Base-by-base conservation (phyloP, 805 yeast species). In the Metschnikowia noctiluminum region DNA sequence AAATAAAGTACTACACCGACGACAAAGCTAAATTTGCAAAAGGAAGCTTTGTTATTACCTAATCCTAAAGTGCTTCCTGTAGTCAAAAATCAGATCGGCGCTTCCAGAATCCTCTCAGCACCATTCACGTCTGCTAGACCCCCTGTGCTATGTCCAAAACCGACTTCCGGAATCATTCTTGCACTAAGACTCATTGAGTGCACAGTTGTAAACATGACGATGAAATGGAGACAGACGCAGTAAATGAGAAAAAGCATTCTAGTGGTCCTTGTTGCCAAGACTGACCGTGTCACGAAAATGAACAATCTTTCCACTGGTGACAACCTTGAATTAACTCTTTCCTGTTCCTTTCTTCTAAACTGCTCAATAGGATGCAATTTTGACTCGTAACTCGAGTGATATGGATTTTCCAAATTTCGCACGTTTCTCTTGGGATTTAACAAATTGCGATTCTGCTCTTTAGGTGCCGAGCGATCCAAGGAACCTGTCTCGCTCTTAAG, bases 301-400 rank as follows among this genome's bases (percentile, higher is more conserved):
- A 85, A 86, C n/a, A 87, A 66, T 50, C 95, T 75, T 58, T 94
- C 97, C 48, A 87, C 62, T 1, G 94, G 87, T 1, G 91, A 82
- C 63, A 90, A 73, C 42, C 80, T 78, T 7, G 90, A 81, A 43
- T 78, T 77, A 41, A 87, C 84, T 55, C 96, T 74, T 58, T 85
- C 89, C 34, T 86, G 80, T 62, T 89, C 97, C 53, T 82, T 72
- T 40, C 82, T 78, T 58, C 95, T 79, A 66, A 92, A 88, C 59
- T 82, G 86, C 56, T 87, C 92, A 51, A 90, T 81, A 31, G 96
- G 95, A 57, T 89, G 90, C 40, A 89, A 69, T 42, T 84, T 84
- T 44, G 85, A 83, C 57, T 89, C 96, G 69, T 87, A 90, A 42
- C 68, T 77, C 30, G 77, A 71, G 40, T 79, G 80, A 62, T 86